These are phyloP conservation scores for Rubroboletus pulcherrimus DNA, from an alignment of 768 basidiomycete genomes.

Conservation along the genomic window DNA sequence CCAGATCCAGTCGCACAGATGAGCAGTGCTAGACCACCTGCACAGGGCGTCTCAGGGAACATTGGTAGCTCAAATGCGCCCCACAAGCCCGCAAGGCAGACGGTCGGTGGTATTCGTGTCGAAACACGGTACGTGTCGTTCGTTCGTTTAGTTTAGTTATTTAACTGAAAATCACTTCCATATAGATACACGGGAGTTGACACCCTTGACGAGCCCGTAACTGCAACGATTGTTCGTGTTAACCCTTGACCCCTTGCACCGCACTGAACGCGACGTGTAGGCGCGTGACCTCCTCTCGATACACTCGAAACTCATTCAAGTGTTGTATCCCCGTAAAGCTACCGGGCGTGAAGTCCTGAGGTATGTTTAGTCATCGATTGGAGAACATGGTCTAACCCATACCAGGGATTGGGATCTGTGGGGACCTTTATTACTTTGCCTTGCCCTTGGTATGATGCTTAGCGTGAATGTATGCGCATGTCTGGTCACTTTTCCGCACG, in stretches of 20 bases:
- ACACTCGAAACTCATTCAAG: constrained; percentile 89
- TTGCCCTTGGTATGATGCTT: constrained; percentile 77
- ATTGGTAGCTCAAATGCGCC: constrained; percentile 54
- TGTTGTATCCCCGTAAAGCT: constrained; percentile 80
- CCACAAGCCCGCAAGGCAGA: constrained; percentile 50
- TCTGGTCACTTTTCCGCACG: neutral
- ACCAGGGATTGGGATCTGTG: constrained; percentile 95
- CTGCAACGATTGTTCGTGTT: constrained; percentile 77
- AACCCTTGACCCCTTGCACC: constrained; percentile 1
- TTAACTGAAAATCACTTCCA: neutral
- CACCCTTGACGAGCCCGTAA: constrained; percentile 90
- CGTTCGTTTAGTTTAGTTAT: neutral
- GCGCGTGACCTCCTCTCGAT: constrained; percentile 87
- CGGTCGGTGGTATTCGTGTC: constrained; percentile 79
- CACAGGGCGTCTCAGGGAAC: constrained; percentile 59
- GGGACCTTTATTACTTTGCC: constrained; percentile 86
- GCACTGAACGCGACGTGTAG: constrained; percentile 38
- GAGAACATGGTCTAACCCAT: constrained; percentile 1
- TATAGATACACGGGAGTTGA: constrained; percentile 71
- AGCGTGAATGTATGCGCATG: constrained; percentile 65
- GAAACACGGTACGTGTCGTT: constrained; percentile 70
- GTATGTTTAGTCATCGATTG: constrained; percentile 37
- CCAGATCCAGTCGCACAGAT: constrained; percentile 49
- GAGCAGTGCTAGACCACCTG: constrained; percentile 28
- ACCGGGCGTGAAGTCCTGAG: constrained; percentile 75